Evolutionary conservation across 306 rosid species (phyloP).

Genomic region (Myrica gale): DNA sequence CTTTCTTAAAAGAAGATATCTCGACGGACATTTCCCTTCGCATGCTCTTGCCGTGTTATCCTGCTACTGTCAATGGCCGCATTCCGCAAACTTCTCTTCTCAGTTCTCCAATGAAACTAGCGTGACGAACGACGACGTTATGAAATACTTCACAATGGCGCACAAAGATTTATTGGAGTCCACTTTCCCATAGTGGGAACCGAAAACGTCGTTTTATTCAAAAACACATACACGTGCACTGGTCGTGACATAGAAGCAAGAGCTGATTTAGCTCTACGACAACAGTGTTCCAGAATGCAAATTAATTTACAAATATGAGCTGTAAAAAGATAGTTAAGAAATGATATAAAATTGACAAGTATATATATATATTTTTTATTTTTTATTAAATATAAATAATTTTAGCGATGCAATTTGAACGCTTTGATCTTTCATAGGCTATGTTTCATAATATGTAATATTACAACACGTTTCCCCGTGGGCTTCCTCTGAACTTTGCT

Average conservation of each 20-base stretch:
- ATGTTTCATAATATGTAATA: conserved; percentile 35
- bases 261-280: conserved; percentile 12
- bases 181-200: conserved; percentile 20
- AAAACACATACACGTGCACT: conserved; percentile 52
- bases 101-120: no score
- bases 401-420: conserved; percentile 21
- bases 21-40: background rate
- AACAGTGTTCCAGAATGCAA: background rate
- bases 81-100: no score
- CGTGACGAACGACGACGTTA: no score
- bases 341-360: background rate
- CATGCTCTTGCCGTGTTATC: no score
- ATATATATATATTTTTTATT: conserved; percentile 2
- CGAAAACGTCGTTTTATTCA: background rate
- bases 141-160: no score
- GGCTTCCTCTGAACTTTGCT: background rate
- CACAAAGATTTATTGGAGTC: conserved; percentile 26
- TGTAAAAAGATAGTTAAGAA: conserved; percentile 14
- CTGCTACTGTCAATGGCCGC: no score
- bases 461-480: conserved; percentile 42
- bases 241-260: conserved; percentile 9
- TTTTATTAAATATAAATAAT: conserved; percentile 7
- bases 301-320: background rate
- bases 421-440: conserved; percentile 35
- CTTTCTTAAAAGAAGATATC: conserved; percentile 17